A percentile compares a stretch with the other conserved stretches of the same genome.
Evolutionary conservation across 805 yeast species (phyloP).

Genomic region (Alloascoidea hylecoeti): DNA sequence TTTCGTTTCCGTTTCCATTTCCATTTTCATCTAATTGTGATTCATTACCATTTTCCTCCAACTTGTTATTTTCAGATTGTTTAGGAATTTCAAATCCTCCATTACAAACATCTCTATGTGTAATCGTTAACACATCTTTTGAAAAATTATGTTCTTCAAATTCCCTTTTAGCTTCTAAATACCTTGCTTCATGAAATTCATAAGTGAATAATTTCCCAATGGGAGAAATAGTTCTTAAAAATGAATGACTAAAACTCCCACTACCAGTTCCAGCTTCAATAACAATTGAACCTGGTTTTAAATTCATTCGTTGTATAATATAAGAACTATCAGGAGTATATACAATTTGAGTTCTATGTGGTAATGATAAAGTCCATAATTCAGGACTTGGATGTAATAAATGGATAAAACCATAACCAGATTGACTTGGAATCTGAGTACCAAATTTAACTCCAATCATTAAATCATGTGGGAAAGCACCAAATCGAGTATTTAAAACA

Average conservation of each 20-base stretch:
- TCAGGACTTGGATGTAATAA: slow-evolving; percentile 88
- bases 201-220: slow-evolving; percentile 63
- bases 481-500: slow-evolving; percentile 72
- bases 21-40: slow-evolving; percentile 10
- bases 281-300: slow-evolving; percentile 62
- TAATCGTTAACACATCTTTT: slow-evolving; percentile 40
- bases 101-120: slow-evolving; percentile 87
- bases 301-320: slow-evolving; percentile 68
- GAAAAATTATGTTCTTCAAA: slow-evolving; percentile 57
- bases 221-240: slow-evolving; percentile 60
- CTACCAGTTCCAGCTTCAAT: slow-evolving; percentile 98
- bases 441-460: slow-evolving; percentile 82
- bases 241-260: slow-evolving; percentile 88
- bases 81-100: slow-evolving; percentile 71
- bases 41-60: slow-evolving; percentile 16
- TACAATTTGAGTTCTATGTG: slow-evolving; percentile 96
- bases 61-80: too few relatives aligned
- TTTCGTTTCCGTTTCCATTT: slow-evolving; percentile 2
- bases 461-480: slow-evolving; percentile 69
- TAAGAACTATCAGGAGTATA: slow-evolving; percentile 93
- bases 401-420: slow-evolving; percentile 70
- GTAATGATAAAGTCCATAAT: slow-evolving; percentile 89
- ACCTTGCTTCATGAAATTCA: slow-evolving; percentile 86
- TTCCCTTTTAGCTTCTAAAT: slow-evolving; percentile 63
- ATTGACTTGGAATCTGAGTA: slow-evolving; percentile 56